Base-by-base conservation (phyloP, 169 alveolate genomes). In the Toxoplasma gondii region DNA sequence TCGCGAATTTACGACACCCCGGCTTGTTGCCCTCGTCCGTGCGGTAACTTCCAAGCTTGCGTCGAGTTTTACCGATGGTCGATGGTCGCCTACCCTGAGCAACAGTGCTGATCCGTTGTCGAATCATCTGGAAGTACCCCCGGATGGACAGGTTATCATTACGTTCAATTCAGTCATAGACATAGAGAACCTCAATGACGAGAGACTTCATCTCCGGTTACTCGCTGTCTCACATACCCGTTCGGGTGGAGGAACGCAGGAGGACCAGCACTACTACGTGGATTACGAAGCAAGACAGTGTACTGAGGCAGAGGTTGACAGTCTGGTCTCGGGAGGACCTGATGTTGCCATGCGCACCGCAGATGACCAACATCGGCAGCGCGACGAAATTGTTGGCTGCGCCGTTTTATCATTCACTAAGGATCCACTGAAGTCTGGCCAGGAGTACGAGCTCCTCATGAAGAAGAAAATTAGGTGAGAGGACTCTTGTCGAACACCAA, bases 211-310 rank as follows among this genome's bases (percentile, higher is more conserved):
- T n/a, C 44, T 31, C 29, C 86, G 86, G 12, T 78, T 78, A 45
- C 7, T 78, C 39, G 86, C 86, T 29, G 86, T 78, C 43, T 41
- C 86, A 29, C 86, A 38, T n/a, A 24, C 0, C 86, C 86, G 86
- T n/a, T 45, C 86, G 29, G 86, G 86, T 2, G 86, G 19, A 10
- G 86, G 86, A 4, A 36, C n/a, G 19, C 44, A 78, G 43, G 86
- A 78, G n/a, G 86, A 78, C 45, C n/a, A 78, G 86, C n/a, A 78
- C 45, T 78, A 29, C n/a, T 78, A 78, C n/a, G 86, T 78, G 39
- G 86, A 78, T 45, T 78, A 78, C 86, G 86, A 78, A 4, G 86
- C 86, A 19, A n/a, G 86, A 78, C 44, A 36, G 31, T 78, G 86
- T n/a, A 9, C 10, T 1, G 86, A 78, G 12, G 86, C 86, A 10